A percentile compares a stretch with the other conserved stretches of the same genome.
phyloP scores from a whole-genome alignment of 352 stramenopile genomes.

The Pythium phragmitis region DNA sequence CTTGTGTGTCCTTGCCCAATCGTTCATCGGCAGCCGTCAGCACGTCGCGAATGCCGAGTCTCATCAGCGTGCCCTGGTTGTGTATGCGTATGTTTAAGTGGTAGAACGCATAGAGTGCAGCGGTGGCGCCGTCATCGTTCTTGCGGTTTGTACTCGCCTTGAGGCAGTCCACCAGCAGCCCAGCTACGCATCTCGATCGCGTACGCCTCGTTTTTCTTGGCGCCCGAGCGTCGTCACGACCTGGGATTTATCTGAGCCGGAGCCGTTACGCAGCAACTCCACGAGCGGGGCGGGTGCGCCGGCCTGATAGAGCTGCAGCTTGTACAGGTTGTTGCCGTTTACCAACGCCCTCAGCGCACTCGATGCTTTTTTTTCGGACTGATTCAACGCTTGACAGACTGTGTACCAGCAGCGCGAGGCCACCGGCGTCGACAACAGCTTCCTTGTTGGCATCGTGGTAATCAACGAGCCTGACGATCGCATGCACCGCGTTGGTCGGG shows the following conservation, averaged over 20 bases:
- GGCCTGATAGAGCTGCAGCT: slow-evolving; percentile 3
- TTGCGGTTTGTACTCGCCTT: not conserved
- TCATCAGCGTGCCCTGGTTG: not conserved
- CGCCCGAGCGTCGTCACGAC: not conserved
- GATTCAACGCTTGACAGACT: not conserved
- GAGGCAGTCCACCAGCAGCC: not conserved
- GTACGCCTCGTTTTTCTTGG: slow-evolving; percentile 10
- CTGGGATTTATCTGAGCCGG: not conserved
- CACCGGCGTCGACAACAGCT: not conserved
- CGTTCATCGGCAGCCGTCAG: not conserved
- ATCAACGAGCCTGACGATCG: not conserved
- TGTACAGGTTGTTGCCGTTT: not conserved
- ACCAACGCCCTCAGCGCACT: not conserved
- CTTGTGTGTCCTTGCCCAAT: too few species aligned
- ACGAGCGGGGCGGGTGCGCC: slow-evolving; percentile 3
- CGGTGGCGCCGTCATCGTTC: not conserved
- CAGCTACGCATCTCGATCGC: slow-evolving; percentile 2
- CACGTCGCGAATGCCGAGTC: not conserved
- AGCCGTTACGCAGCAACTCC: not conserved
- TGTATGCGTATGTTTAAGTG: not conserved
- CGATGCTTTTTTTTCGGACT: too few species aligned
- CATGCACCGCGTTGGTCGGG: not conserved
- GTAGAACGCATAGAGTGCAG: not conserved
- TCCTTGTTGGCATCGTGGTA: slow-evolving; percentile 4
- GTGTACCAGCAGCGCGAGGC: not conserved